Evolutionary conservation across 2,329 filamentous ascomycete species (phyloP).

Genomic region (Neurospora sp.): DNA sequence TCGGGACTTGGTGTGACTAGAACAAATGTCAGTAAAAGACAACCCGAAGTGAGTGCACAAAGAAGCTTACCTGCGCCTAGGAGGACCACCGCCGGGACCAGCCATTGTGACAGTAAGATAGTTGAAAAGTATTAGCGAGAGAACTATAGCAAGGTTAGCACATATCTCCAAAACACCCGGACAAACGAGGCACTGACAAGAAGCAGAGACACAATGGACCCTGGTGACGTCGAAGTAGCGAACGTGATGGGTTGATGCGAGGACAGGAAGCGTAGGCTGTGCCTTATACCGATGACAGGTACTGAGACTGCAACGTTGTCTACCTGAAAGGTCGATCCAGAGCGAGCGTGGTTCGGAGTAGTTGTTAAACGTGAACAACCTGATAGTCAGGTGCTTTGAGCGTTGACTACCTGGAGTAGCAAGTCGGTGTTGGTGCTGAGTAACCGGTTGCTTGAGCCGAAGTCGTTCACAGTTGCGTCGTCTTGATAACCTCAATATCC

Average conservation of each 20-base stretch:
- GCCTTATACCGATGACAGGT: background rate
- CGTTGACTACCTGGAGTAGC: background rate
- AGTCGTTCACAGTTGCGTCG: background rate
- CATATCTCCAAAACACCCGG: background rate
- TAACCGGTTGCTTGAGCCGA: background rate
- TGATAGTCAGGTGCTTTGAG: background rate
- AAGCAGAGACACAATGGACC: constrained; percentile 18
- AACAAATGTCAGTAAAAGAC: constrained; percentile 4
- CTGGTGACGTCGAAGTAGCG: constrained; percentile 14
- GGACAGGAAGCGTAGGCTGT: constrained; percentile 8
- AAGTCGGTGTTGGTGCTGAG: background rate
- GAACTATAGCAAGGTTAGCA: constrained; percentile 22
- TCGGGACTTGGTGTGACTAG: constrained; percentile 94
- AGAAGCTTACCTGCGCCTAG: constrained; percentile 51
- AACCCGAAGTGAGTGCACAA: background rate
- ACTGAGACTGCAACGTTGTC: background rate
- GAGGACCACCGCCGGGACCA: constrained; percentile 89
- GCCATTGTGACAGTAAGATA: constrained; percentile 54
- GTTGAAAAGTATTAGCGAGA: constrained; percentile 23
- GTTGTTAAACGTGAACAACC: background rate
- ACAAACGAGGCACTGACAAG: constrained; percentile 10
- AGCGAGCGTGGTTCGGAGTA: background rate
- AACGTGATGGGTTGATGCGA: constrained; percentile 15
- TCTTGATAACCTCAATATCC: background rate
- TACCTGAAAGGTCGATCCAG: background rate